These are phyloP conservation scores for Colletotrichum sojae DNA, from an alignment of 2,329 filamentous ascomycete genomes.

Conservation along the genomic window DNA sequence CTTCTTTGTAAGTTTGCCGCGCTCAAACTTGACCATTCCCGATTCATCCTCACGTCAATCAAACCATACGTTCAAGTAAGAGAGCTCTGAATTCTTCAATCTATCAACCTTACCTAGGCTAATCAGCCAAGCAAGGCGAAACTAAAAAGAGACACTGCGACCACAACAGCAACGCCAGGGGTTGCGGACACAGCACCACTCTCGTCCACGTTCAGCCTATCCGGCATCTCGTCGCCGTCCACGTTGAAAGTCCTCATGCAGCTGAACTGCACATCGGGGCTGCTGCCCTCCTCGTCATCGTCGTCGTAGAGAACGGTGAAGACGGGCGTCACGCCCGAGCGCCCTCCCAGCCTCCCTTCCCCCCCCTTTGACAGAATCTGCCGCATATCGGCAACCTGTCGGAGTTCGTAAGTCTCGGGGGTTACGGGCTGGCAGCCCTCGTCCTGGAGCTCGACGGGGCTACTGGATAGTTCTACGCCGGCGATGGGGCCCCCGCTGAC, in stretches of 20 bases:
- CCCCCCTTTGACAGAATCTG: constrained; percentile 7
- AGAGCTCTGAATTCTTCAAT: background rate
- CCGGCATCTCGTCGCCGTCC: background rate
- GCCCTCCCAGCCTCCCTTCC: background rate
- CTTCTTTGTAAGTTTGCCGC: no score
- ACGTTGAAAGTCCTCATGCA: constrained; percentile 1
- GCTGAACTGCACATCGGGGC: background rate
- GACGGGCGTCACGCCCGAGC: background rate
- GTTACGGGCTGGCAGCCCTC: constrained; percentile 8
- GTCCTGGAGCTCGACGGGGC: background rate
- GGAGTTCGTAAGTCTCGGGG: constrained; percentile 4
- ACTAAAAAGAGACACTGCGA: background rate
- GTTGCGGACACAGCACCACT: background rate
- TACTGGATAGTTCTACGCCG: background rate
- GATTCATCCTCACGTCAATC: no score
- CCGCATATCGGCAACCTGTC: constrained; percentile 10
- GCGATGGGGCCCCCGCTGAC: background rate
- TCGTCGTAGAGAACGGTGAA: background rate
- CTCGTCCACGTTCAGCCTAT: background rate
- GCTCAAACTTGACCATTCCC: no score
- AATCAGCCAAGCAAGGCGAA: background rate
- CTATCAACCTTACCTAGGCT: background rate
- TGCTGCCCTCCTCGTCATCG: background rate
- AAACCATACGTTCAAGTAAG: no score
- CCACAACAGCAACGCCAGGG: background rate